Evolutionary conservation across 2,329 filamentous ascomycete species (phyloP).

Genomic region (Cladosporium sp.): DNA sequence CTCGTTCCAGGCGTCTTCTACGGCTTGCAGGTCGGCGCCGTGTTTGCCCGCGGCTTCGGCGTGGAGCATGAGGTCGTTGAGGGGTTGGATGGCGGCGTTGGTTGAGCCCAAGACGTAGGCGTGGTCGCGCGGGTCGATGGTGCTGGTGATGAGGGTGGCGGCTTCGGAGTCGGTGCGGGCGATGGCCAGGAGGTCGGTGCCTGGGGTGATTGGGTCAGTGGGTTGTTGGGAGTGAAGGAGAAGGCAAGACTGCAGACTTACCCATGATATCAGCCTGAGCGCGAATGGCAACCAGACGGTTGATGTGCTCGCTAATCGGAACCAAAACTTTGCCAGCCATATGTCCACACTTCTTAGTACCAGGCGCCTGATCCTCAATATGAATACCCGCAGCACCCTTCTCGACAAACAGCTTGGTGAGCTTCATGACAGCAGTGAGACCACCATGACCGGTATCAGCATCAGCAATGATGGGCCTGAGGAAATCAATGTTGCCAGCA

Average conservation of each 20-base stretch:
- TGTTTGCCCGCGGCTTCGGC: conserved; percentile 78
- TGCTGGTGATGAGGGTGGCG: conserved; percentile 92
- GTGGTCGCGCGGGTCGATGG: conserved; percentile 93
- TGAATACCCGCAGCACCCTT: conserved; percentile 96
- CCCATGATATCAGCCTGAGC: conserved; percentile 99
- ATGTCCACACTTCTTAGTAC: conserved; percentile 98
- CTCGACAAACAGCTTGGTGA: conserved; percentile 96
- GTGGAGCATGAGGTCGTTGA: conserved; percentile 85
- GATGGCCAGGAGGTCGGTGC: conserved; percentile 79
- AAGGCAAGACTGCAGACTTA: no score
- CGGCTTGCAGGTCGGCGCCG: conserved; percentile 75
- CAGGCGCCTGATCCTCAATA: conserved; percentile 96
- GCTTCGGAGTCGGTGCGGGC: conserved; percentile 97
- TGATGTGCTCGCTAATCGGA: conserved; percentile 96
- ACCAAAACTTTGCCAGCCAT: conserved; percentile 99
- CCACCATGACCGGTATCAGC: conserved; percentile 96
- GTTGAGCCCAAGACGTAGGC: conserved; percentile 86
- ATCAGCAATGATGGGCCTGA: conserved; percentile 93
- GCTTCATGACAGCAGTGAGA: conserved; percentile 98
- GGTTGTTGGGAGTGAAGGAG: no score
- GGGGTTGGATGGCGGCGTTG: conserved; percentile 75
- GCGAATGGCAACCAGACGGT: conserved; percentile 90
- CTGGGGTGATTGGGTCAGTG: conserved; percentile 34
- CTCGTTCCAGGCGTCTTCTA: conserved; percentile 83
- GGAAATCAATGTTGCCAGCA: conserved; percentile 81